These are phyloP conservation scores for Amphibolis antarctica DNA, from an alignment of 106 monocot species.

Conservation along the genomic window DNA sequence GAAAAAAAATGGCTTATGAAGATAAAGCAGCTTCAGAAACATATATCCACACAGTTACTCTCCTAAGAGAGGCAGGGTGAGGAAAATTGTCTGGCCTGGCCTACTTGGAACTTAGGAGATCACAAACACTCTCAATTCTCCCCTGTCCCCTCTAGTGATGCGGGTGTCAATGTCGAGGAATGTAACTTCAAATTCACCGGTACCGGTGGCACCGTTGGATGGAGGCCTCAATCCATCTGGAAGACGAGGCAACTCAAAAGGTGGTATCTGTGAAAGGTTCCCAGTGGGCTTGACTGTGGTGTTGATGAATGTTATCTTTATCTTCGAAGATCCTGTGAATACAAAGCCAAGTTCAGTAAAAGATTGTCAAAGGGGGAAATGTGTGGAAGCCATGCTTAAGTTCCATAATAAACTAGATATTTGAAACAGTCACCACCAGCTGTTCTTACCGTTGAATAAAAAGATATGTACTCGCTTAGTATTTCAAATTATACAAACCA, in stretches of 20 bases:
- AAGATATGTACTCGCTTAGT: too few species aligned
- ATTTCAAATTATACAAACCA: too few species aligned
- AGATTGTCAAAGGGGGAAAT: neutral
- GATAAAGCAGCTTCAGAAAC: too few species aligned
- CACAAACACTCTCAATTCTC: constrained; percentile 87
- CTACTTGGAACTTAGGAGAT: constrained; percentile 22
- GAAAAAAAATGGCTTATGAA: too few species aligned
- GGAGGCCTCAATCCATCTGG: constrained; percentile 60
- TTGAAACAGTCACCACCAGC: too few species aligned
- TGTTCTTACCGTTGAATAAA: too few species aligned
- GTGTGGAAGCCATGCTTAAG: neutral
- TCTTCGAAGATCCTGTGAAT: constrained; percentile 46
- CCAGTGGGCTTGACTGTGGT: constrained; percentile 70
- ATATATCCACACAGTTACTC: too few species aligned
- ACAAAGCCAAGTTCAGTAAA: neutral
- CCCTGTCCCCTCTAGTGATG: constrained; percentile 83
- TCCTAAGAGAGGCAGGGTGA: too few species aligned
- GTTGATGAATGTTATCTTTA: constrained; percentile 72
- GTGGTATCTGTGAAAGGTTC: constrained; percentile 71
- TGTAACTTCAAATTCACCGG: constrained; percentile 79
- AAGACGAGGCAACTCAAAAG: constrained; percentile 59
- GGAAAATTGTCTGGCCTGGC: too few species aligned
- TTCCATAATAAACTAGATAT: too few species aligned
- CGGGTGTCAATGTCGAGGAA: constrained; percentile 60
- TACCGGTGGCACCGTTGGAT: constrained; percentile 39